Percentiles rank a stretch among this genome's conserved stretches.
These are phyloP conservation scores for Sporothrix brunneoviolacea DNA, from an alignment of 2,329 filamentous ascomycete species.

Conservation along the genomic window DNA sequence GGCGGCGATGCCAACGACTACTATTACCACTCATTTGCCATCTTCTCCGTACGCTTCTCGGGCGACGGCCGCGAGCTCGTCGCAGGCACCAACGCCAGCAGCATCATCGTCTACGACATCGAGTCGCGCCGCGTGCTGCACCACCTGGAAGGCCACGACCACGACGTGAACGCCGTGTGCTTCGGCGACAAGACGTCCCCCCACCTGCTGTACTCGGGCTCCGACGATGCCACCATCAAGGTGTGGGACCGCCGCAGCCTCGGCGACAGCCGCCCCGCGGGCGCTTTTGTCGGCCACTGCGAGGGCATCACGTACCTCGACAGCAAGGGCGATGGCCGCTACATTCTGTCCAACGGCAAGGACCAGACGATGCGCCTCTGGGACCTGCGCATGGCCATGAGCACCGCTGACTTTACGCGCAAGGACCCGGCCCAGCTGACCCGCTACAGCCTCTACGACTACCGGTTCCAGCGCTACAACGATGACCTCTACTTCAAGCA, in stretches of 20 bases:
- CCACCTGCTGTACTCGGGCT: conserved; percentile 92
- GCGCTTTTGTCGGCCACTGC: conserved; percentile 59
- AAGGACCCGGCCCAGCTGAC: conserved; percentile 51
- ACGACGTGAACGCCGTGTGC: conserved; percentile 95
- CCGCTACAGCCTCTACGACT: conserved; percentile 69
- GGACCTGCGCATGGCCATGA: conserved; percentile 88
- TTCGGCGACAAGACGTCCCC: conserved; percentile 85
- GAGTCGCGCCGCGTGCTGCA: conserved; percentile 71
- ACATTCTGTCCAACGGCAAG: conserved; percentile 89
- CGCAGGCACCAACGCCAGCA: conserved; percentile 72
- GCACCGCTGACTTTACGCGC: conserved; percentile 54
- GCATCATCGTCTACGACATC: conserved; percentile 87
- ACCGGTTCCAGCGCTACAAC: conserved; percentile 62
- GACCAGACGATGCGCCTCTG: conserved; percentile 97
- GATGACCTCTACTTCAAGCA: conserved; percentile 63
- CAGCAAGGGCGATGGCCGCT: conserved; percentile 65
- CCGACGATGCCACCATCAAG: conserved; percentile 87
- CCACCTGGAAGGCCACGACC: conserved; percentile 67
- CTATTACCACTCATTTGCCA: conserved; percentile 44
- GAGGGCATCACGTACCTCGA: conserved; percentile 64
- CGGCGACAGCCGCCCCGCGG: conserved; percentile 67
- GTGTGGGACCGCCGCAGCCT: conserved; percentile 95
- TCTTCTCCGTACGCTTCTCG: conserved; percentile 89
- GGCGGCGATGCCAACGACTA: conserved; percentile 27
- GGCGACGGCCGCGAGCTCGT: conserved; percentile 87